Base-by-base conservation (phyloP, 345 rosid species). In the Euphorbia peplus region DNA sequence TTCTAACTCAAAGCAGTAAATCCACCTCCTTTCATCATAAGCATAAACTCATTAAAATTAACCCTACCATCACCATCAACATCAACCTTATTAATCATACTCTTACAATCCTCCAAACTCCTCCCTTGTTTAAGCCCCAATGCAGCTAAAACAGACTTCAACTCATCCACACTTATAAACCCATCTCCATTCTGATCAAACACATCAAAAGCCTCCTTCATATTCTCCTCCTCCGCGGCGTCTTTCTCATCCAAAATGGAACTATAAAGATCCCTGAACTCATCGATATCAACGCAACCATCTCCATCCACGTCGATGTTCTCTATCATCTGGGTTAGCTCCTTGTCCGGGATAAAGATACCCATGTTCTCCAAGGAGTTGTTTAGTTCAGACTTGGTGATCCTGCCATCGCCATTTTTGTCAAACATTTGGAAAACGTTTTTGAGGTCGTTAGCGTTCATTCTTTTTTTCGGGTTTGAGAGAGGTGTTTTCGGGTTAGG, bases 11-110 rank as follows among this genome's bases (percentile, higher is more conserved):
- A 18, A 60, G 71, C 71, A 42, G 51, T 59, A 51, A 77, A 74
- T 0, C 79, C 81, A 26, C 75, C 83, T 0, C 78, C 76, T 46
- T 72, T 79, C 86, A 82, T 82, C 86, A 79, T 82, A 46, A 74
- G 70, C 76, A 51, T 63, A 61, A 82, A 82, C 78, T 82, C 86
- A n/a, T 47, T 68, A 32, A 60, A 79, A 78, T 82, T 24, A 54
- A 93, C 96, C 77, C 75, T 86, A n/a, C 97, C 98, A 69, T 93
- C 97, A 4, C 98, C 97, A 55, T 93, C 98, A 13, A 51, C 89
- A 69, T 93, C 98, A 7, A 93, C 97, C 76, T 81, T 80, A 77
- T 15, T 84, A 28, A 90, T 93, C 91, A 93, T 93, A 78, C 52
- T 80, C 82, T 75, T 86, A 71, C 98, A 93, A 44, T 90, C 96